Conservation (phyloP, 2,329 filamentous ascomycete genomes). For the Exophiala aquamarina region DNA sequence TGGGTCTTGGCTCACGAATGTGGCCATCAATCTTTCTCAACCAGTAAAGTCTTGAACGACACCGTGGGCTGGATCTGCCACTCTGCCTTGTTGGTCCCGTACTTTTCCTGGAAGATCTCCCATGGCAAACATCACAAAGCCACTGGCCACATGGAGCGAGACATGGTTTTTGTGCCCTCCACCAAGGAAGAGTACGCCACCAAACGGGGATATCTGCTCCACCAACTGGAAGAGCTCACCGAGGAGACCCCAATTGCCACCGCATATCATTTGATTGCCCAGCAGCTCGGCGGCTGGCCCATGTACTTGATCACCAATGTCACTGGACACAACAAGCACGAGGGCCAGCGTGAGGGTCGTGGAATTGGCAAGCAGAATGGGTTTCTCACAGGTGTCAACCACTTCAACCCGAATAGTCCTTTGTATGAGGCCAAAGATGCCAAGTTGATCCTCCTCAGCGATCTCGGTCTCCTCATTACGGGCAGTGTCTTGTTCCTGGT, state of each 20-base stretch:
- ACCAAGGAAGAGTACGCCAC: conserved; percentile 79
- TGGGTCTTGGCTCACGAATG: conserved; percentile 99
- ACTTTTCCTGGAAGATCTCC: conserved; percentile 99
- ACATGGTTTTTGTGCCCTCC: conserved; percentile 98
- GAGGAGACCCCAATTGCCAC: conserved; percentile 93
- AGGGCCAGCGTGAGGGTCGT: conserved; percentile 86
- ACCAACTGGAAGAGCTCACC: conserved; percentile 83
- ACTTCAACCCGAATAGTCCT: conserved; percentile 86
- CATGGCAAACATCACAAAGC: conserved; percentile 99
- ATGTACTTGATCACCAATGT: conserved; percentile 89
- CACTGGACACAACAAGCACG: conserved; percentile 94
- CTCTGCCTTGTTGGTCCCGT: conserved; percentile 85
- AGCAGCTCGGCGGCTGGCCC: conserved; percentile 93
- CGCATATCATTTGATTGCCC: conserved; percentile 68
- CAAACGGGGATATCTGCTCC: conserved; percentile 69
- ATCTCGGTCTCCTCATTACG: conserved; percentile 72
- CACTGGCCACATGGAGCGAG: conserved; percentile 92
- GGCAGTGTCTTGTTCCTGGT: conserved; percentile 64
- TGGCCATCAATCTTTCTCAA: conserved; percentile 93
- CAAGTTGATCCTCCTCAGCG: conserved; percentile 80
- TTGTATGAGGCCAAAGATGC: conserved; percentile 91
- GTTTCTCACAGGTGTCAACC: conserved; percentile 78
- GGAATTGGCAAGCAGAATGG: conserved; percentile 92
- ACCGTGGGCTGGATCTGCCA: conserved; percentile 89
- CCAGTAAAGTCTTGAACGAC: conserved; percentile 89